phyloP scores from a whole-genome alignment of 768 basidiomycete species.

The Stropharia rugosoannulata region DNA sequence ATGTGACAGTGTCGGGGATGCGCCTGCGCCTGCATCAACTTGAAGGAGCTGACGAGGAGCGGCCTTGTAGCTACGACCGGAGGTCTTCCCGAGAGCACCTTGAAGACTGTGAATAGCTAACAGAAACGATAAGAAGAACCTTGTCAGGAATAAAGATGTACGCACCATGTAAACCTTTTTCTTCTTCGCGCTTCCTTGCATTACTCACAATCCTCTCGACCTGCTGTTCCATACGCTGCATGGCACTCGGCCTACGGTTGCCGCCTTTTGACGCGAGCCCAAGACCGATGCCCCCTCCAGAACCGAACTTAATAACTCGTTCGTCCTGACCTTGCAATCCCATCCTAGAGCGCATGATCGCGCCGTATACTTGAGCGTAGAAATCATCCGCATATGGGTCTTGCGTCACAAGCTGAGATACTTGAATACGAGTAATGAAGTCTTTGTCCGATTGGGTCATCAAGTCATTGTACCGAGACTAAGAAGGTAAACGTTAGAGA shows the following conservation, averaged over 20 bases:
- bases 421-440: slow-evolving; percentile 98
- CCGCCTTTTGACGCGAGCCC: slow-evolving; percentile 71
- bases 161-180: slow-evolving; percentile 67
- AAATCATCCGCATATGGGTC: slow-evolving; percentile 99
- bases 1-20: slow-evolving; percentile 45
- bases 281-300: slow-evolving; percentile 81
- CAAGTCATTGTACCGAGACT: slow-evolving; percentile 92
- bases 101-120: slow-evolving; percentile 75
- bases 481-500: slow-evolving; percentile 21
- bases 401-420: slow-evolving; percentile 95
- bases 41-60: slow-evolving; percentile 96
- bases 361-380: slow-evolving; percentile 95
- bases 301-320: slow-evolving; percentile 82
- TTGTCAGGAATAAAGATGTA: neutral
- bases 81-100: slow-evolving; percentile 93
- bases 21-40: slow-evolving; percentile 57
- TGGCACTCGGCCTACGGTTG: slow-evolving; percentile 75
- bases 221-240: slow-evolving; percentile 93
- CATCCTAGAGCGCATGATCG: slow-evolving; percentile 77
- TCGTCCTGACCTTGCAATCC: slow-evolving; percentile 72
- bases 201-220: slow-evolving; percentile 96
- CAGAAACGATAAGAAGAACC: neutral
- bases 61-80: slow-evolving; percentile 90
- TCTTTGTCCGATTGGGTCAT: slow-evolving; percentile 99
- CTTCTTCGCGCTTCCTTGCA: slow-evolving; percentile 82